These are phyloP conservation scores for Hysterangium stoloniferum DNA, from an alignment of 768 basidiomycete species.

Conservation along the genomic window DNA sequence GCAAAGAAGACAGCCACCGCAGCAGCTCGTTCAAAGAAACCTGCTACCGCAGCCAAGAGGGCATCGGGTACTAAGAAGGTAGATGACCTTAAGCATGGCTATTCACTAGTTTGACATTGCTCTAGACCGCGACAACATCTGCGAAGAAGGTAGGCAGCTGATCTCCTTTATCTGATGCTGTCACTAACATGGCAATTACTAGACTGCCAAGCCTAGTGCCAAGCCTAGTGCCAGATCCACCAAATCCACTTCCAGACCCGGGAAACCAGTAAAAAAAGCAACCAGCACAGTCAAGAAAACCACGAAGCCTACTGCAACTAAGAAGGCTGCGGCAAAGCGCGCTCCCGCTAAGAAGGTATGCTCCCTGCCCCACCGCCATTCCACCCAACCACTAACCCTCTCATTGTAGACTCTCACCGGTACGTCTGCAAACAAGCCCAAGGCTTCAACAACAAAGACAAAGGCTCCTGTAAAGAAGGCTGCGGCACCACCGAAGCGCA, in stretches of 20 bases:
- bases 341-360: constrained; percentile 59
- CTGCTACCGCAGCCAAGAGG: background rate
- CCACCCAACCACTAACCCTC: too few species aligned
- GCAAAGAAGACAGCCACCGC: background rate
- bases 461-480: constrained; percentile 11
- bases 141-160: constrained; percentile 10
- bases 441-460: constrained; percentile 20
- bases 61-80: background rate
- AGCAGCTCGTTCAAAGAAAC: constrained; percentile 6
- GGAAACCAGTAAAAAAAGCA: constrained; percentile 5
- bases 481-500: background rate
- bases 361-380: too few species aligned
- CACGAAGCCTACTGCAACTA: constrained; percentile 6
- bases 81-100: background rate
- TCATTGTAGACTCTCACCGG: constrained; percentile 45
- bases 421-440: constrained; percentile 29
- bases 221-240: constrained; percentile 17
- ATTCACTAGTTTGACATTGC: background rate
- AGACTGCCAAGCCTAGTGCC: constrained; percentile 28
- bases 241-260: constrained; percentile 16
- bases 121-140: background rate
- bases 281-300: constrained; percentile 16
- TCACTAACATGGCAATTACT: too few species aligned
- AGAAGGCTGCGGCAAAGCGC: constrained; percentile 34
- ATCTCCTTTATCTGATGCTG: too few species aligned